Conservation (phyloP, 352 stramenopile species). For the Globisporangium acanthophoron region DNA sequence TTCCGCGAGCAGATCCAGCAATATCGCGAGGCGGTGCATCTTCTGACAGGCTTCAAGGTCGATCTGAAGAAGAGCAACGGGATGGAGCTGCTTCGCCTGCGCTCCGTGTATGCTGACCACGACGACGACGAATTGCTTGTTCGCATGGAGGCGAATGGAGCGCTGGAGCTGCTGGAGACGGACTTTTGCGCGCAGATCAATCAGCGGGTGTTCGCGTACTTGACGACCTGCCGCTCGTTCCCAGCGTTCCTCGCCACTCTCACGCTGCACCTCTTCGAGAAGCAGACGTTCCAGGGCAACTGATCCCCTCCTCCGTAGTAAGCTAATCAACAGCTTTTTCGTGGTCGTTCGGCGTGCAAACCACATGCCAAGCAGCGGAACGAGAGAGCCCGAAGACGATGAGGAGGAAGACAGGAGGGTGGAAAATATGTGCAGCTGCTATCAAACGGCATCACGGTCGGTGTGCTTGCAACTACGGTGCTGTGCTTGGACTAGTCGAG, state of each 20-base stretch:
- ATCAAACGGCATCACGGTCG: neutral
- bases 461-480: too few relatives aligned
- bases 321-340: constrained; percentile 3
- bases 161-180: constrained; percentile 80
- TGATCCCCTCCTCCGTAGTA: constrained; percentile 5
- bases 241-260: constrained; percentile 87
- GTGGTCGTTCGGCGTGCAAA: neutral
- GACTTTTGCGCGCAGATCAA: constrained; percentile 70
- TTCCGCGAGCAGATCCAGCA: constrained; percentile 87
- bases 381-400: too few relatives aligned
- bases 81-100: constrained; percentile 66
- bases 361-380: too few relatives aligned
- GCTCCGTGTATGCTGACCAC: constrained; percentile 81
- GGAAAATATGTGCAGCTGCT: neutral
- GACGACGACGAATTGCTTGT: constrained; percentile 83
- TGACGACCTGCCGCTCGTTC: constrained; percentile 83
- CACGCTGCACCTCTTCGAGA: constrained; percentile 87
- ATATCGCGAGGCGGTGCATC: constrained; percentile 86
- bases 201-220: constrained; percentile 54
- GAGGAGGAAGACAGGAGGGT: neutral
- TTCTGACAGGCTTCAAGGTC: constrained; percentile 87
- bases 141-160: constrained; percentile 69
- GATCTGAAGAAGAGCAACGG: constrained; percentile 80
- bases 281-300: constrained; percentile 84
- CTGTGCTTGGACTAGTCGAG: neutral